phyloP scores from a whole-genome alignment of 805 yeast species.

The Metschnikowia cubensis region DNA sequence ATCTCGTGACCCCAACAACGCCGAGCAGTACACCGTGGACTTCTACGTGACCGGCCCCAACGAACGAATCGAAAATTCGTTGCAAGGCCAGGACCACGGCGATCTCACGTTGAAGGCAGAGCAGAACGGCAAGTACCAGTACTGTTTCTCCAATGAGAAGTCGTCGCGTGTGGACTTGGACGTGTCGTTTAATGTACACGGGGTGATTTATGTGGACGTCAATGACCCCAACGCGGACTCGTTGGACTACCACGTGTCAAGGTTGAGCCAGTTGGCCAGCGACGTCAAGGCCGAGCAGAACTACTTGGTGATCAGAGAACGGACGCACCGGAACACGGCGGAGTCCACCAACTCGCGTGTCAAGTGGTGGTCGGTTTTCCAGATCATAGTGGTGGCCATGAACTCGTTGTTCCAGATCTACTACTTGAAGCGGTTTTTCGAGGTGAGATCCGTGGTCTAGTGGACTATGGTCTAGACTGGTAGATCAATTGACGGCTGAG shows the following conservation, averaged over 20 bases:
- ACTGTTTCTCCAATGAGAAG: slow-evolving; percentile 89
- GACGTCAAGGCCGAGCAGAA: slow-evolving; percentile 91
- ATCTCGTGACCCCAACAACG: slow-evolving; percentile 71
- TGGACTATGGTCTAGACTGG: background rate
- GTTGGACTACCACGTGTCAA: slow-evolving; percentile 78
- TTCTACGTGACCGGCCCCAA: slow-evolving; percentile 46
- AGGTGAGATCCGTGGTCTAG: slow-evolving; percentile 84
- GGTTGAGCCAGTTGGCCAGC: slow-evolving; percentile 67
- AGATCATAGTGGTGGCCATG: slow-evolving; percentile 75
- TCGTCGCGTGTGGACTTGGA: slow-evolving; percentile 72
- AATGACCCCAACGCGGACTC: slow-evolving; percentile 73
- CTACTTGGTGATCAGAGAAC: slow-evolving; percentile 91
- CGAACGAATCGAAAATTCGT: slow-evolving; percentile 47
- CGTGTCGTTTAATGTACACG: slow-evolving; percentile 92
- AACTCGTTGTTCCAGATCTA: slow-evolving; percentile 92
- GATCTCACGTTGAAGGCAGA: slow-evolving; percentile 67
- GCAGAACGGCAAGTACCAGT: slow-evolving; percentile 68
- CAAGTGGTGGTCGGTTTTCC: slow-evolving; percentile 97
- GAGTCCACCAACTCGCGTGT: slow-evolving; percentile 96
- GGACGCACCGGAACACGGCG: slow-evolving; percentile 97
- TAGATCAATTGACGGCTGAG: no score
- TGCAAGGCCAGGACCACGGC: slow-evolving; percentile 69
- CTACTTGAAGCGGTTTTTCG: slow-evolving; percentile 91
- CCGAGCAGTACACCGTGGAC: slow-evolving; percentile 62
- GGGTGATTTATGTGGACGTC: slow-evolving; percentile 79